Base-by-base conservation (phyloP, 805 yeast genomes). In the Candida ulmi region DNA sequence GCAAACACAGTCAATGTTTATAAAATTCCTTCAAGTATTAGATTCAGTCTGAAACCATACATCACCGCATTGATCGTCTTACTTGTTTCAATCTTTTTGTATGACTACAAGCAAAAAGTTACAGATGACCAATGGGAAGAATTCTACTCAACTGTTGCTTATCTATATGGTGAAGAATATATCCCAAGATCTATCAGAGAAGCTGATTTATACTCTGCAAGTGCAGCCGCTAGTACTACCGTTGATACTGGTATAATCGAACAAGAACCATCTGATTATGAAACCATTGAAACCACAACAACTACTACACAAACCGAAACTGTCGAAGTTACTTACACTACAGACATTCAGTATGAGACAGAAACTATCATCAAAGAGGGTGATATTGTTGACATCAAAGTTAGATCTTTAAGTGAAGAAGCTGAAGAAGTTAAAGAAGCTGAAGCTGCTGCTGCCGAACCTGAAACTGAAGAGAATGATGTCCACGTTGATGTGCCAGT, bases 1-100 rank as follows among this genome's bases (percentile, higher is more conserved):
- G 85, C 93, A 3, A 80, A 83, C 44, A 71, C 87, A 1, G 73
- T 88, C 23, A 77, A 72, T 48, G 77, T 87, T 8, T 62, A 80
- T 41, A 68, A 66, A 41, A 58, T 87, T 17, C 90, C 93, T 4
- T 62, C 60, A 18, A 70, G 69, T 17, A 68, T 68, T 25, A 44
- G 34, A 21, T 35, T 24, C 21, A 45, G 37, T 17, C 42, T 46
- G 33, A 44, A 40, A 3, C 15, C 21, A 11, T 39, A 46, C 16
- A 38, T 43, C 19, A 41, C 40, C 29, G 25, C 50, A 8, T 27
- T 47, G 2, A 11, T 36, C 24, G 31, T 44, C 28, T n/a, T 44
- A 1, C 2, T 52, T 2, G 5, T 44, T 5, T 42, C 50, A 1
- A 2, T 36, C 11, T 1, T 39, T 3, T 17, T 37, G 17, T 47